Evolutionary conservation across 2,329 filamentous ascomycete species (phyloP), one percentile per base, ranked within the genome.

Genomic region (Delphinella strobiligena): DNA sequence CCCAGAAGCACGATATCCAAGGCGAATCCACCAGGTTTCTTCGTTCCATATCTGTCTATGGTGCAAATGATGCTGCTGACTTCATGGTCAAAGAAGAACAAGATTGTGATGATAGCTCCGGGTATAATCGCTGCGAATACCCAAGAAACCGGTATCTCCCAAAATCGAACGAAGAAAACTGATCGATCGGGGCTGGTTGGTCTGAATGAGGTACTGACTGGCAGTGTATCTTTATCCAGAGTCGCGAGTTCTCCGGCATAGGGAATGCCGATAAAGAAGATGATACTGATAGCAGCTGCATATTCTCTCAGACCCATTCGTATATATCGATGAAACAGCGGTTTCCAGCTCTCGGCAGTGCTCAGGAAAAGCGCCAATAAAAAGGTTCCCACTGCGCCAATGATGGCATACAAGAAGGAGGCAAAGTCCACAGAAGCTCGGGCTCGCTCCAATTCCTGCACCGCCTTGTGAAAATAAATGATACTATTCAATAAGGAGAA

Each of bases 81-180:
- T 53, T 81, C 78, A 49, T 80, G 77, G 45, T 81, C 77, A 52
- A 80, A 80, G 59, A 76, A 80, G 61, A 80, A 81, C n/a, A 80
- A 66, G 0, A 75, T 64, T 0, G 75, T 80, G 42, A 80, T 75
- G 46, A 81, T 79, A 27, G 71, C 56, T 0, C 74, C 77, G 0
- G 76, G 75, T 2, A 80, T 66, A 31, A 79, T 69, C 19, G 77
- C 71, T 4, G 71, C 65, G 49, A 79, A 75, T 3, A 78, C 64
- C 74, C 75, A 80, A 5, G 54, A 55, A 1, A 75, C 51, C 2
- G 73, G 69, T 1, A 80, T 53, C 40, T 73, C 64, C 77, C 76
- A 80, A 54, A 80, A 80, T 34, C 67, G 59, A 32, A 80, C 74
- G 45, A 80, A 72, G 53, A 80, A 80, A 10, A 58, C 56, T 1